Percentiles rank a stretch among this genome's conserved stretches.
Evolutionary conservation across 1,284 basidiomycete genomes (phyloP).

Genomic region (Sporisorium graminicola): DNA sequence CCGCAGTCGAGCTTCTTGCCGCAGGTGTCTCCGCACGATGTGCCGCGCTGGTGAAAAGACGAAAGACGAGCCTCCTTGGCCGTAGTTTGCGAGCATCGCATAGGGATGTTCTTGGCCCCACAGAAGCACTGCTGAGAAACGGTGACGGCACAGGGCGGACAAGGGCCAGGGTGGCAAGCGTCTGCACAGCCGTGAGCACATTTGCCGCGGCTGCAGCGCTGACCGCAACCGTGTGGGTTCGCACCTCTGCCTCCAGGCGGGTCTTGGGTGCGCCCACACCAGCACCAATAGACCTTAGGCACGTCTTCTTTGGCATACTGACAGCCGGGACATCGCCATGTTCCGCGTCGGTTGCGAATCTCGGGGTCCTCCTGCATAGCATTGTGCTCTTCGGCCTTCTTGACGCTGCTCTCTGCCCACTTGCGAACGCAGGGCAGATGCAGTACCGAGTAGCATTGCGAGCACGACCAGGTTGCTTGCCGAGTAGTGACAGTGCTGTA

Average conservation of each 20-base stretch:
- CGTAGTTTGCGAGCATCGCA: conserved; percentile 64
- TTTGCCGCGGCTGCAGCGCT: conserved; percentile 55
- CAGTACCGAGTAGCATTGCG: conserved; percentile 65
- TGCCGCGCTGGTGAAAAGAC: conserved; percentile 38
- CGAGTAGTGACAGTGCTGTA: conserved; percentile 62
- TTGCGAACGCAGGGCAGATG: conserved; percentile 65
- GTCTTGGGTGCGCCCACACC: conserved; percentile 61
- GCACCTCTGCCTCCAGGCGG: conserved; percentile 50
- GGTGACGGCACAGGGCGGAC: conserved; percentile 65
- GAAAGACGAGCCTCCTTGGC: conserved; percentile 34
- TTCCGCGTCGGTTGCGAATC: conserved; percentile 58
- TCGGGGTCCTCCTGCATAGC: conserved; percentile 66
- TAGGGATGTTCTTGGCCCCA: conserved; percentile 53
- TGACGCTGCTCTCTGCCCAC: conserved; percentile 66
- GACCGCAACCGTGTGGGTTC: conserved; percentile 65
- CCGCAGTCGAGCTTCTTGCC: conserved; percentile 62
- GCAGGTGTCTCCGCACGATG: conserved; percentile 63
- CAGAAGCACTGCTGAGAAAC: conserved; percentile 66
- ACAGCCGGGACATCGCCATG: conserved; percentile 68
- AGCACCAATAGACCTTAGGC: conserved; percentile 65
- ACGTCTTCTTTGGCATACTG: conserved; percentile 62
- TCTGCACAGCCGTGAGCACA: conserved; percentile 65
- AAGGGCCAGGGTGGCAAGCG: conserved; percentile 67
- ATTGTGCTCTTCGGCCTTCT: conserved; percentile 65
- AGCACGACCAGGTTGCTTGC: conserved; percentile 65